Conservation (phyloP, 1,139 yeast genomes). For the Yamadazyma pseudoaaseri region DNA sequence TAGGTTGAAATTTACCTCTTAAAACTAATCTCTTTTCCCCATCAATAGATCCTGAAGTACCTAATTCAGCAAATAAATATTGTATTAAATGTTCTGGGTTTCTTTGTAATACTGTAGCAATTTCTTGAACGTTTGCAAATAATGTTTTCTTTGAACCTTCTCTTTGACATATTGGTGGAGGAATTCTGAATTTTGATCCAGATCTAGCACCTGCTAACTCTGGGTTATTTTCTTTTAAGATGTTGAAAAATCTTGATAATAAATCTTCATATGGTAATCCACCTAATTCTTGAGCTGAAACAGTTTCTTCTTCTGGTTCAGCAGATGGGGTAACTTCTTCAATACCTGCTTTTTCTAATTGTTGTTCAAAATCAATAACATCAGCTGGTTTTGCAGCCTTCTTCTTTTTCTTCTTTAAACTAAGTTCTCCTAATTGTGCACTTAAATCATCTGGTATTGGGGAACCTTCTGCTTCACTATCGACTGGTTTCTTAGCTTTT, state of each 20-base stretch:
- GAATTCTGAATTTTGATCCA: slow-evolving; percentile 91
- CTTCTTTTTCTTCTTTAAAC: slow-evolving; percentile 87
- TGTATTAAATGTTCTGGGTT: slow-evolving; percentile 96
- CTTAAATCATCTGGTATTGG: slow-evolving; percentile 54
- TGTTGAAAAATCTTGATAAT: slow-evolving; percentile 78
- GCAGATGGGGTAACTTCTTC: slow-evolving; percentile 43
- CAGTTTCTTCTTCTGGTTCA: slow-evolving; percentile 15
- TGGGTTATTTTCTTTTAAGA: slow-evolving; percentile 91
- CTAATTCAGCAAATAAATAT: slow-evolving; percentile 96
- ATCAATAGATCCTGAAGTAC: slow-evolving; percentile 98
- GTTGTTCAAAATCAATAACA: slow-evolving; percentile 81
- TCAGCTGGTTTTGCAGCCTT: slow-evolving; percentile 57
- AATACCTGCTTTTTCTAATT: slow-evolving; percentile 88
- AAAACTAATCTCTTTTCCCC: slow-evolving; percentile 95
- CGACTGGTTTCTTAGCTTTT: slow-evolving; percentile 45
- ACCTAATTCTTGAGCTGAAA: slow-evolving; percentile 18
- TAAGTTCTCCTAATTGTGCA: slow-evolving; percentile 69
- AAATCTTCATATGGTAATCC: slow-evolving; percentile 71
- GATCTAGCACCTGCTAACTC: slow-evolving; percentile 96
- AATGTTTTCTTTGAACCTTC: slow-evolving; percentile 97
- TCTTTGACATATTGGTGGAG: slow-evolving; percentile 96
- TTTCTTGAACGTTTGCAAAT: slow-evolving; percentile 94
- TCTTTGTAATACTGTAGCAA: slow-evolving; percentile 91
- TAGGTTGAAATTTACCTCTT: slow-evolving; percentile 97
- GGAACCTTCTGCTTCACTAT: slow-evolving; percentile 27